These are phyloP conservation scores for Stipa capillata DNA, from an alignment of 176 grass and related monocot species.

Conservation along the genomic window DNA sequence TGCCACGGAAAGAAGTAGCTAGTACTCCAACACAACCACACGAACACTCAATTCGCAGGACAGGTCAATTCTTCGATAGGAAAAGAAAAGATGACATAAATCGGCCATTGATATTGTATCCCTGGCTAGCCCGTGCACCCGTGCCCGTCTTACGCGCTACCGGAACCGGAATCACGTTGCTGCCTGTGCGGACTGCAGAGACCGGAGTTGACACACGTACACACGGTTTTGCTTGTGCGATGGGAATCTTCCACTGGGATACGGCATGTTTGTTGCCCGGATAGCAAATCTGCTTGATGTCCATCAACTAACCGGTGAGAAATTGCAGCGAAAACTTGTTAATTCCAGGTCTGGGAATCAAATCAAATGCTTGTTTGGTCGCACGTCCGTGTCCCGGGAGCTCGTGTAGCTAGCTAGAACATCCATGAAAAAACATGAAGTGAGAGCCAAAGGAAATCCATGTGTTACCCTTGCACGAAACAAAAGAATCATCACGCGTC, in stretches of 20 bases:
- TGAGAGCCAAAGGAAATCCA: neutral
- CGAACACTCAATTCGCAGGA: neutral
- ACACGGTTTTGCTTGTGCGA: neutral
- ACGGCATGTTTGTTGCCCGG: neutral
- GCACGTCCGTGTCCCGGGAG: neutral
- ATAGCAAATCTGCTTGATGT: neutral
- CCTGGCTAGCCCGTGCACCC: too few species aligned
- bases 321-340: neutral
- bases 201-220: neutral
- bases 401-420: neutral
- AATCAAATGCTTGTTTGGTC: neutral
- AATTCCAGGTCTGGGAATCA: neutral
- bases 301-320: slow-evolving; percentile 11
- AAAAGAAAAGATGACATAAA: neutral
- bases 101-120: neutral
- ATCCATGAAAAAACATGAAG: neutral
- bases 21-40: neutral
- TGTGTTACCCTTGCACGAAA: neutral
- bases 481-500: slow-evolving; percentile 13
- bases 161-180: neutral
- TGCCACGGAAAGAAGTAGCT: neutral
- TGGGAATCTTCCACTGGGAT: slow-evolving; percentile 12
- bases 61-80: neutral
- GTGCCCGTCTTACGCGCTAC: neutral
- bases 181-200: neutral